A percentile compares a stretch with the other conserved stretches of the same genome.
phyloP scores from a whole-genome alignment of 306 rosid genomes.

The Acacia acuminata region DNA sequence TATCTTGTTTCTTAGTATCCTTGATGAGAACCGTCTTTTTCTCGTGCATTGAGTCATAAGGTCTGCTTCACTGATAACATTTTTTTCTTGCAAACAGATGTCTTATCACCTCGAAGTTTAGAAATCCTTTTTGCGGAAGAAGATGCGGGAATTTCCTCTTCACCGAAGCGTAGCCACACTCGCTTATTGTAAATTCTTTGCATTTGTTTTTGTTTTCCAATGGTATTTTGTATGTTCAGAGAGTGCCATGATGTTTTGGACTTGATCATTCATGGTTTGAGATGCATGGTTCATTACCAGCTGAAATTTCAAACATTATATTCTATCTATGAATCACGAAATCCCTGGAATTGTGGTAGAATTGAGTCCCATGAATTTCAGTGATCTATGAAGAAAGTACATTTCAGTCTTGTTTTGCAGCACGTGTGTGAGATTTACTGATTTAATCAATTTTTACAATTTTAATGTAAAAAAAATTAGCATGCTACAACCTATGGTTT shows the following conservation, averaged over 20 bases:
- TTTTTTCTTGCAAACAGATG: conserved; percentile 56
- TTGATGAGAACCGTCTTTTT: conserved; percentile 6
- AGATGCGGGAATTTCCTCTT: conserved; percentile 65
- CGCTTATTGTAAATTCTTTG: conserved; percentile 66
- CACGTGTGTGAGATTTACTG: background rate
- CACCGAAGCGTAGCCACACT: conserved; percentile 60
- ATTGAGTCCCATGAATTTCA: background rate
- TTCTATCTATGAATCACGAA: background rate
- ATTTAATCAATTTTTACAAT: background rate
- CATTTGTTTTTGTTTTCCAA: conserved; percentile 37
- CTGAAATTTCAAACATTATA: background rate
- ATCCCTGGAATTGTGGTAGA: background rate
- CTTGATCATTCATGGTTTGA: background rate
- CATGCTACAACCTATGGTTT: background rate
- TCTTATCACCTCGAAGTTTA: conserved; percentile 54
- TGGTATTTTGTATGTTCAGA: conserved; percentile 5
- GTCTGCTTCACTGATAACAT: background rate
- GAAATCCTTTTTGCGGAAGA: conserved; percentile 54
- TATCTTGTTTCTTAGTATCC: conserved; percentile 1
- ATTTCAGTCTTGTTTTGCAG: background rate
- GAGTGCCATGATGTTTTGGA: background rate
- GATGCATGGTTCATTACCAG: background rate
- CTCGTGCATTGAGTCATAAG: conserved; percentile 23
- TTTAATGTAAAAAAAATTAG: background rate
- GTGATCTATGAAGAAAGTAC: background rate